Evolutionary conservation across 805 yeast species (phyloP), one percentile per base, ranked within the genome.

Genomic region (Candida berthetii): DNA sequence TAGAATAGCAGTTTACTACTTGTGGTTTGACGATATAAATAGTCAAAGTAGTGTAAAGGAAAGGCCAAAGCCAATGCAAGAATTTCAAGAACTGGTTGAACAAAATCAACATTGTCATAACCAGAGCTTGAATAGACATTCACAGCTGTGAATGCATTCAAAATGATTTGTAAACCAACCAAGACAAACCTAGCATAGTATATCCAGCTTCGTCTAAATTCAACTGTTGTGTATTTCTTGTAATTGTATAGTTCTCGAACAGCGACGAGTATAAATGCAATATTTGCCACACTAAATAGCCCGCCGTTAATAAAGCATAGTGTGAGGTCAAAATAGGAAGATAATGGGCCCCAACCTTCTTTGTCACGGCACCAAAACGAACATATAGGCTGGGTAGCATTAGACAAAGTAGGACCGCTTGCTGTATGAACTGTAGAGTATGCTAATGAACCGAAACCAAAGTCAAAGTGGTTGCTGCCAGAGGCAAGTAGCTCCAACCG

Each of bases 11-110:
- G 63, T 0, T 77, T 68, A 2, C 91, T 82, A 49, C 73, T 76
- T 2, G 96, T 79, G 18, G 85, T 74, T 35, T 64, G 70, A 10
- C 80, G 57, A 57, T 85, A 78, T 60, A 72, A 76, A 53, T 79
- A 82, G 58, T 91, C 97, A 44, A 84, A 57, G 61, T 79, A 84
- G 43, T 87, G 83, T 29, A 88, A 61, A 3, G 65, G 61, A 15
- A 74, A 57, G 0, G 79, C 84, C 5, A 84, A 73, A 3, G 71
- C 38, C 13, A 77, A 57, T 1, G 80, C 77, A 3, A 64, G 44
- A 0, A 69, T 45, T 37, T 71, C 60, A 14, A 65, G 33, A 17
- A 66, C 50, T 4, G 76, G 57, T 17, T 72, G 67, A 35, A 69
- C 42, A 27, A 60, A 45, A 48, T 63, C 53, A 34, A 64, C 53